A percentile compares a stretch with the other conserved stretches of the same genome.
These are phyloP conservation scores for Lactarius akahatsu DNA, from an alignment of 768 basidiomycete genomes.

Conservation along the genomic window DNA sequence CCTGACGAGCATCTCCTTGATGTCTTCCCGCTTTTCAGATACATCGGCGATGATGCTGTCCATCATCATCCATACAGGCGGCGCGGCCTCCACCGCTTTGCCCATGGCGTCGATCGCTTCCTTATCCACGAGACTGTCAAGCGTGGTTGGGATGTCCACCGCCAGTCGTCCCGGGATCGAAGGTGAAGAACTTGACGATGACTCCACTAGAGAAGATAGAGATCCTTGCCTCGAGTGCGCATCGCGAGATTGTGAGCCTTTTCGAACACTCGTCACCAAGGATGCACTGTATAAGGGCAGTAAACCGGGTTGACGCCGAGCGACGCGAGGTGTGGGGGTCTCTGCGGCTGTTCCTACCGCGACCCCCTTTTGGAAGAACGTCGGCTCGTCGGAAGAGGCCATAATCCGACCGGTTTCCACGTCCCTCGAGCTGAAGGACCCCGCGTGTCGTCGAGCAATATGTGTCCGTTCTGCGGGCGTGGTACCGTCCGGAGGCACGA, in stretches of 20 bases:
- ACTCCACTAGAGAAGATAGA: slow-evolving; percentile 42
- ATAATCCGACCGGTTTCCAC: slow-evolving; percentile 83
- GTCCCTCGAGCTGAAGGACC: slow-evolving; percentile 93
- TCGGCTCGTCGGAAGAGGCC: slow-evolving; percentile 57
- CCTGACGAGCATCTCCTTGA: slow-evolving; percentile 53
- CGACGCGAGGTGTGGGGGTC: slow-evolving; percentile 33
- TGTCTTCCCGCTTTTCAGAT: slow-evolving; percentile 43
- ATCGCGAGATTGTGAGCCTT: slow-evolving; percentile 23
- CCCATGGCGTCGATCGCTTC: slow-evolving; percentile 79
- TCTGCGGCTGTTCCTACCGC: slow-evolving; percentile 29
- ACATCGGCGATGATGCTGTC: slow-evolving; percentile 60
- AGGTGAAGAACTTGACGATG: slow-evolving; percentile 42
- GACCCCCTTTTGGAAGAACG: slow-evolving; percentile 49
- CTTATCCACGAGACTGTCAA: slow-evolving; percentile 69
- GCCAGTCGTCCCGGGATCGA: slow-evolving; percentile 40
- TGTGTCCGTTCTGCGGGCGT: slow-evolving; percentile 37
- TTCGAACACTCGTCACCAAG: slow-evolving; percentile 3
- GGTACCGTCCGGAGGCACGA: slow-evolving; percentile 34
- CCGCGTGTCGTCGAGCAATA: slow-evolving; percentile 77
- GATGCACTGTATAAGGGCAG: slow-evolving; percentile 18
- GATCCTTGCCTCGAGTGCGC: slow-evolving; percentile 47
- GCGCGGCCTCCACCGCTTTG: slow-evolving; percentile 74
- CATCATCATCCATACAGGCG: slow-evolving; percentile 79
- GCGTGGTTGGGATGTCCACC: slow-evolving; percentile 51
- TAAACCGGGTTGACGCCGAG: slow-evolving; percentile 32